Conservation (phyloP, 129 eudicot species). For the Oenanthe sinensis region DNA sequence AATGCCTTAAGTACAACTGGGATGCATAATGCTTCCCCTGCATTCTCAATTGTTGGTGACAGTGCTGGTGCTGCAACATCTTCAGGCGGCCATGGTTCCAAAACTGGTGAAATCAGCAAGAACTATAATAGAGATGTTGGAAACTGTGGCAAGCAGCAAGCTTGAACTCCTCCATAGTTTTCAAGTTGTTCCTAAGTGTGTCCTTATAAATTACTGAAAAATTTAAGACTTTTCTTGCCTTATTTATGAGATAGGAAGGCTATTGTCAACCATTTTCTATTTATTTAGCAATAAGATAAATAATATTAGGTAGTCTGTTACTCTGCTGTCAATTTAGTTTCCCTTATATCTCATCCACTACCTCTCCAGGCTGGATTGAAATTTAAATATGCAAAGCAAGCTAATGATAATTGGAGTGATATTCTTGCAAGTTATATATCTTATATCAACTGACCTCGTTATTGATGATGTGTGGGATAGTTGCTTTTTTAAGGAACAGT, state of each 20-base stretch:
- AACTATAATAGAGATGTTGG: not conserved
- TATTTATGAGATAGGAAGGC: not conserved
- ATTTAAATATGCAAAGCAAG: not conserved
- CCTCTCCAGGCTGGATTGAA: not conserved
- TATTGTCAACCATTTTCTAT: not conserved
- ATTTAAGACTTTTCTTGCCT: not conserved
- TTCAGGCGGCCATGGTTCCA: not conserved
- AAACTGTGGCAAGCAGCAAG: not conserved
- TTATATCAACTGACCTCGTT: not conserved
- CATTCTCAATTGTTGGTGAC: constrained; percentile 38
- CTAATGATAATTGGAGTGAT: not conserved
- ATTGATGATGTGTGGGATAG: not conserved
- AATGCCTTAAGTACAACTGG: constrained; percentile 22
- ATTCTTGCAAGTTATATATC: not conserved
- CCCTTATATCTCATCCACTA: not conserved
- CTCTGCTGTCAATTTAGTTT: not conserved
- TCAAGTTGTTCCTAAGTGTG: not conserved
- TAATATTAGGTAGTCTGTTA: not conserved
- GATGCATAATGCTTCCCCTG: constrained; percentile 21
- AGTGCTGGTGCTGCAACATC: constrained; percentile 28
- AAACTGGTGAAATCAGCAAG: not conserved
- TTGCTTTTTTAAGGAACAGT: not conserved
- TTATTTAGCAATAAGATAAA: not conserved
- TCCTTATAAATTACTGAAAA: not conserved
- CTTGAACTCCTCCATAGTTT: not conserved